A percentile compares a stretch with the other conserved stretches of the same genome.
These are phyloP conservation scores for Pseudonitzschia multistriata DNA, from an alignment of 108 stramenopile species.

Conservation along the genomic window DNA sequence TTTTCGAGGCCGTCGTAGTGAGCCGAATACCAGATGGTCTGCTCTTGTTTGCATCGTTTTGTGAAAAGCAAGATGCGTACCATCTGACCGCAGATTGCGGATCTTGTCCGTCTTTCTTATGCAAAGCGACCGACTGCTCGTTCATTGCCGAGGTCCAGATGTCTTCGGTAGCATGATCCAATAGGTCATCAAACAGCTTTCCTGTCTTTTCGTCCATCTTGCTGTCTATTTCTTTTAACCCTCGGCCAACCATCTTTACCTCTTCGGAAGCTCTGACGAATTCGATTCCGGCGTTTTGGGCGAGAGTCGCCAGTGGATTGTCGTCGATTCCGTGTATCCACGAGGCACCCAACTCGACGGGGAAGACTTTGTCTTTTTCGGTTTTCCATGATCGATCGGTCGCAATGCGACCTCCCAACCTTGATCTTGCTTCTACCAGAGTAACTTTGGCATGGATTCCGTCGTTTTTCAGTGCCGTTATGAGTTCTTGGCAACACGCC, in stretches of 20 bases:
- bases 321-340: conserved; percentile 81
- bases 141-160: conserved; percentile 35
- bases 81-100: conserved; percentile 37
- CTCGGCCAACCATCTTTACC: conserved; percentile 44
- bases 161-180: conserved; percentile 55
- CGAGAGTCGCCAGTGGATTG: conserved; percentile 56
- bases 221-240: conserved; percentile 25
- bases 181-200: conserved; percentile 52
- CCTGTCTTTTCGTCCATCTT: conserved; percentile 43
- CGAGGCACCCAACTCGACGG: conserved; percentile 57
- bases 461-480: conserved; percentile 27
- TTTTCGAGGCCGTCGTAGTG: conserved; percentile 2
- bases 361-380: conserved; percentile 1
- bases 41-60: neutral
- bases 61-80: conserved; percentile 39
- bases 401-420: conserved; percentile 52
- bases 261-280: conserved; percentile 51
- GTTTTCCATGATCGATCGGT: conserved; percentile 32
- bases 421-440: conserved; percentile 44
- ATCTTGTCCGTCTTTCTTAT: neutral
- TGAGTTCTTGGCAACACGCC: conserved; percentile 44
- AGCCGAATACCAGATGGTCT: neutral
- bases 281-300: conserved; percentile 35
- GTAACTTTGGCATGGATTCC: conserved; percentile 46
- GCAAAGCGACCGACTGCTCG: neutral